Evolutionary conservation across 306 rosid species (phyloP).

Genomic region (Malus sylvestris): DNA sequence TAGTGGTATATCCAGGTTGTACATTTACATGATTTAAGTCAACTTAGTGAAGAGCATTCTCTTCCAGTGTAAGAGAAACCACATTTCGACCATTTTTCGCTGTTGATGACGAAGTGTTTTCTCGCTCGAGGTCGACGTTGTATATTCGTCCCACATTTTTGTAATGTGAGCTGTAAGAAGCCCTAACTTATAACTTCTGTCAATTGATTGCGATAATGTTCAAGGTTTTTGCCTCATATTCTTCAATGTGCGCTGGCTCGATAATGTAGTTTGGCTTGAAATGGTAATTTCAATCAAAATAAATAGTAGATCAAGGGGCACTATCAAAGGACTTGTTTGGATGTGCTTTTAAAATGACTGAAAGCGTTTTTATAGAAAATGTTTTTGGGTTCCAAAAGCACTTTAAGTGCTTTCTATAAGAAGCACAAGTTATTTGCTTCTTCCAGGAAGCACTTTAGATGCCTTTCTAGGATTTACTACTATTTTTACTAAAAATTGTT

Average conservation of each 20-base stretch:
- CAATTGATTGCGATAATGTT: not conserved
- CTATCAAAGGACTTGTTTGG: no score
- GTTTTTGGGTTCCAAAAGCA: no score
- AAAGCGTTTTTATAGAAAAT: no score
- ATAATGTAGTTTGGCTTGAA: not conserved
- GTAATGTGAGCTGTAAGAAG: no score
- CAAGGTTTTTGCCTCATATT: not conserved
- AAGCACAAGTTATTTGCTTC: no score
- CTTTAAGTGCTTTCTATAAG: no score
- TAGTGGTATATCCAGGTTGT: slow-evolving; percentile 30
- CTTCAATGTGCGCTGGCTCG: not conserved
- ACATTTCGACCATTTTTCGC: not conserved
- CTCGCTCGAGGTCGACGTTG: no score
- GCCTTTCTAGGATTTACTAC: no score
- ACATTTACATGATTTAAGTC: slow-evolving; percentile 25
- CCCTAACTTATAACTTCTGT: not conserved
- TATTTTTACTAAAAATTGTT: no score
- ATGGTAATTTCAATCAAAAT: not conserved
- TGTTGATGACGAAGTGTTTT: not conserved
- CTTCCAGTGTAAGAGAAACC: not conserved
- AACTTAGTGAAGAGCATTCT: slow-evolving; percentile 6
- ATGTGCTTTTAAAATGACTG: no score
- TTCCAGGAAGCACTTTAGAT: no score
- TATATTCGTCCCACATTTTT: not conserved
- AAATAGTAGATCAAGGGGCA: not conserved